Conservation (phyloP, 306 rosid species). For the Trifolium fragiferum region DNA sequence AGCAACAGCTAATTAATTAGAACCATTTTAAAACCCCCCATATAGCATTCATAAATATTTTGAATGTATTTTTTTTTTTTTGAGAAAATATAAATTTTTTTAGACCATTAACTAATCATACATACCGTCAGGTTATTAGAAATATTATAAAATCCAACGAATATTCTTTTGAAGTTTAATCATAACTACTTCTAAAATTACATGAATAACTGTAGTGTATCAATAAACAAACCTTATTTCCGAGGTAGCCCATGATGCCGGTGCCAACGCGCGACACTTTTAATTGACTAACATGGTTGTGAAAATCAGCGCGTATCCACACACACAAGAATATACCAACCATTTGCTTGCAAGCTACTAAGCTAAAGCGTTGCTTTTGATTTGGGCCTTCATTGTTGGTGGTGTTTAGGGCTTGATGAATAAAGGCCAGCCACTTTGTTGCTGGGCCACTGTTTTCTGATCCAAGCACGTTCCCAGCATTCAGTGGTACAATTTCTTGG, state of each 20-base stretch:
- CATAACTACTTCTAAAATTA: background rate
- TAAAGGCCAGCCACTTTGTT: constrained; percentile 72
- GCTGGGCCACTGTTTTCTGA: constrained; percentile 84
- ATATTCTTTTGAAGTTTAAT: background rate
- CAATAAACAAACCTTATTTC: constrained; percentile 71
- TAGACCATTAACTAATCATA: too few relatives aligned
- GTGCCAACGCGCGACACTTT: constrained; percentile 80
- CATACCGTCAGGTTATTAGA: too few relatives aligned
- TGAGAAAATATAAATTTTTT: too few relatives aligned
- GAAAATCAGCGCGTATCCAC: constrained; percentile 68
- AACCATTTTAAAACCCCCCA: background rate
- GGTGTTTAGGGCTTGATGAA: constrained; percentile 60
- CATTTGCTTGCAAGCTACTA: constrained; percentile 91
- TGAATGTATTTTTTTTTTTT: too few relatives aligned
- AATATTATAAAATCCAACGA: too few relatives aligned
- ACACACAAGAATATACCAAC: constrained; percentile 87
- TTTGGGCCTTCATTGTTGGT: background rate
- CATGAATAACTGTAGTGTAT: too few relatives aligned
- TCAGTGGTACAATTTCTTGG: constrained; percentile 93
- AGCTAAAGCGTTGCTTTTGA: constrained; percentile 44
- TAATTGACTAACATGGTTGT: constrained; percentile 48
- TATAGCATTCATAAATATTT: background rate
- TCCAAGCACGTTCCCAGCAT: constrained; percentile 87
- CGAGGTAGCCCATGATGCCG: constrained; percentile 94
- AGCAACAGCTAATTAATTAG: background rate